Evolutionary conservation across 1,284 basidiomycete species (phyloP), one percentile per base, ranked within the genome.

Genomic region (Fistulinella cinereoalba): DNA sequence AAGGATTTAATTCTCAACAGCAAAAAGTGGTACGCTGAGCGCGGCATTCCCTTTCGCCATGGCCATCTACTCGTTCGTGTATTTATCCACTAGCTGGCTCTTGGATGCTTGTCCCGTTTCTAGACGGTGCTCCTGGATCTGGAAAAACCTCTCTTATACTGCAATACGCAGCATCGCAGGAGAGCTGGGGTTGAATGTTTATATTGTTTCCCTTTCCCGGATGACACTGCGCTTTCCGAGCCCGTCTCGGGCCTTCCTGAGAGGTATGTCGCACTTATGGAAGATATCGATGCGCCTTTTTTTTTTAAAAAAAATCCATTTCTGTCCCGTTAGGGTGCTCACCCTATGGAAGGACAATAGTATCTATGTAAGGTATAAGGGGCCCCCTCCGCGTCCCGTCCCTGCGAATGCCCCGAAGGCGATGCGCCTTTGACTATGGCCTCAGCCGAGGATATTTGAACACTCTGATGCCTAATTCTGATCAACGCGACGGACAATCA

Each of bases 221-320:
- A 90, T 58, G 89, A 92, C 58, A 69, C 71, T 1, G 61, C 68
- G 7, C 74, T 92, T 23, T 73, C 70, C 37, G 72, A 79, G 23
- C 70, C 89, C 31, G 80, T 89, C 47, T 74, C 77, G 9, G 72
- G 77, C 7, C 74, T 91, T 2, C 87, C 88, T 34, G 73, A 80
- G 43, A 72, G 77, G 52, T 85, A 81, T 53, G 83, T 92, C 47
- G 80, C 85, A 0, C 69, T 92, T 19, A 85, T 92, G 76, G 88
- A 92, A 65, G 88, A 88, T 57, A 83, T 89, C 47, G 86, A 89
- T 51, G 85, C 81, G n/a, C n/a, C n/a, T n/a, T n/a, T n/a, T n/a
- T n/a, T n/a, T n/a, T n/a, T n/a, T n/a, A n/a, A n/a, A n/a, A n/a
- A n/a, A n/a, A n/a, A n/a, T n/a, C n/a, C n/a, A n/a, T n/a, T n/a